Conservation (phyloP, 1,284 basidiomycete species). For the Boletellus deceptivus region DNA sequence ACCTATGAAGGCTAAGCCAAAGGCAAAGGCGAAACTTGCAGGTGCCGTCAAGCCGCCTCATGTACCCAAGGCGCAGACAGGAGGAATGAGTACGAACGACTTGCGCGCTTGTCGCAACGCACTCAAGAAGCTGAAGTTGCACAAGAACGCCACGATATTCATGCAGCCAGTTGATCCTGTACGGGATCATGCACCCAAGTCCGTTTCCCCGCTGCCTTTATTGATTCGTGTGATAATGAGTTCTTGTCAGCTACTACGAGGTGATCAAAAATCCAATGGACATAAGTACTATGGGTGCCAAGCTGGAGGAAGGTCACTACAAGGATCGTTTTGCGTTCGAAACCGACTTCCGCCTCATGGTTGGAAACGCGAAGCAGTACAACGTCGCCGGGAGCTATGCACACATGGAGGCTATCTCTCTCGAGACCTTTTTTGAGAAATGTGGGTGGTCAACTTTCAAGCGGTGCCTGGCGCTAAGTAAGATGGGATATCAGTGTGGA, state of each 20-base stretch:
- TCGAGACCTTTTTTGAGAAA: conserved; percentile 86
- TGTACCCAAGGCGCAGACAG: conserved; percentile 70
- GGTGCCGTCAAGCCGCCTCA: conserved; percentile 45
- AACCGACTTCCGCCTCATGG: conserved; percentile 86
- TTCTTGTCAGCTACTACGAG: conserved; percentile 72
- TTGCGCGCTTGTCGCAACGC: conserved; percentile 78
- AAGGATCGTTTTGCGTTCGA: conserved; percentile 82
- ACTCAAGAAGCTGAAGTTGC: conserved; percentile 75
- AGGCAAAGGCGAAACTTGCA: conserved; percentile 35
- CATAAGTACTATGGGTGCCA: conserved; percentile 84
- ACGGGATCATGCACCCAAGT: conserved; percentile 83
- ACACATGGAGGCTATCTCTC: conserved; percentile 70
- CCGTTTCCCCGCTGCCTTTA: conserved; percentile 30
- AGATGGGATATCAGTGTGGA: conserved; percentile 54
- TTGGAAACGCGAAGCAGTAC: conserved; percentile 86
- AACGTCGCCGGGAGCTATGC: conserved; percentile 75
- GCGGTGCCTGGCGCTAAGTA: conserved; percentile 4
- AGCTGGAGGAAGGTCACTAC: conserved; percentile 88
- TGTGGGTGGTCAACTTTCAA: conserved; percentile 46
- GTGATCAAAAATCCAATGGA: conserved; percentile 96
- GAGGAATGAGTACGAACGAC: conserved; percentile 82
- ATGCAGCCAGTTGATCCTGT: conserved; percentile 89
- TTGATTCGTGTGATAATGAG: conserved; percentile 3
- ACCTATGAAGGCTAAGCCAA: conserved; percentile 37
- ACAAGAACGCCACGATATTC: conserved; percentile 76